Evolutionary conservation across 805 yeast genomes (phyloP).

Genomic region (Hanseniaspora hatyaiensis): DNA sequence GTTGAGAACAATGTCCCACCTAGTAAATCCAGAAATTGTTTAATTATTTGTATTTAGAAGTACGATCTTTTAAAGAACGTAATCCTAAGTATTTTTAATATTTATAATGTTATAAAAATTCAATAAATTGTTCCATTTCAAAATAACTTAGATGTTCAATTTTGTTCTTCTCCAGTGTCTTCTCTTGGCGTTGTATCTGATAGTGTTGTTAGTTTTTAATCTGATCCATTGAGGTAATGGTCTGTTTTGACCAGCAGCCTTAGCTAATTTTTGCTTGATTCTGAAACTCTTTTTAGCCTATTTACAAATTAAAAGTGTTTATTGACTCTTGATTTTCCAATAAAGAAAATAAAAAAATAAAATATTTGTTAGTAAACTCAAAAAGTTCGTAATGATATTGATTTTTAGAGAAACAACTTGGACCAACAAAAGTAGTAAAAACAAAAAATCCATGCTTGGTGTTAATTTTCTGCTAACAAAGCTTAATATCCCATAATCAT

Average conservation of each 20-base stretch:
- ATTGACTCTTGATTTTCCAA: too few relatives aligned
- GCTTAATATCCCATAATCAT: too few relatives aligned
- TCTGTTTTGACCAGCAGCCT: conserved; percentile 98
- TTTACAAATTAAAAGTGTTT: conserved; percentile 10
- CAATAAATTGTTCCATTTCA: conserved; percentile 8
- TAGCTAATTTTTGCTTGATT: conserved; percentile 97
- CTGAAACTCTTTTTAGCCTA: conserved; percentile 91
- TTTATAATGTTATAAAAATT: conserved; percentile 3
- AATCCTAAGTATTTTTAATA: neutral
- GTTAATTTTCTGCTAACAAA: too few relatives aligned
- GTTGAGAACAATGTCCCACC: neutral
- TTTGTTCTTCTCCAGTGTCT: conserved; percentile 99
- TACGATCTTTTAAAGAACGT: too few relatives aligned
- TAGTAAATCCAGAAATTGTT: neutral
- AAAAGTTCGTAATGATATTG: neutral
- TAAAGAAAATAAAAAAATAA: neutral
- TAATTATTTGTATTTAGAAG: too few relatives aligned
- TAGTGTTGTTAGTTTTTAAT: conserved; percentile 92
- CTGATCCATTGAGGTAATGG: conserved; percentile 99
- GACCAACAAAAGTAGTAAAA: neutral
- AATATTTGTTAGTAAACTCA: conserved; percentile 13
- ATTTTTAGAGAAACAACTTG: neutral
- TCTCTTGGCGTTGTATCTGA: conserved; percentile 99
- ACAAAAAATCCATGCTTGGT: too few relatives aligned
- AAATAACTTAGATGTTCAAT: conserved; percentile 63